A percentile compares a stretch with the other conserved stretches of the same genome.
phyloP scores from a whole-genome alignment of 2,329 filamentous ascomycete species.

The Pestalotiopsis fici region DNA sequence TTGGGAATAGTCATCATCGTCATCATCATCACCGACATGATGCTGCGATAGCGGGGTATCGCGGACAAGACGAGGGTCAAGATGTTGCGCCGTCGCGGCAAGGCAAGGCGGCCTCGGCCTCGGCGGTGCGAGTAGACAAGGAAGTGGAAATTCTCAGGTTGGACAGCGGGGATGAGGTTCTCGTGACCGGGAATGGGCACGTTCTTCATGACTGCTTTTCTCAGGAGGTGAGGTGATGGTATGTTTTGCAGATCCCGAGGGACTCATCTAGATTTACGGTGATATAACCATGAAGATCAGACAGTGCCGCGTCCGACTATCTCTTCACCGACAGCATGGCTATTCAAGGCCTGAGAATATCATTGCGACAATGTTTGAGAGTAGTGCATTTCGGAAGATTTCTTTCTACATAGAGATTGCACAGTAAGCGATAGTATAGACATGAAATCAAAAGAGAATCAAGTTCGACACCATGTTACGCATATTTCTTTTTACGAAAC shows the following conservation, averaged over 20 bases:
- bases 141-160: constrained; percentile 44
- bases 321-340: too few relatives aligned
- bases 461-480: background rate
- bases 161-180: constrained; percentile 42
- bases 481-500: background rate
- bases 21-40: too few relatives aligned
- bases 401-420: background rate
- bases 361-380: too few relatives aligned
- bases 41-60: too few relatives aligned
- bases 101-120: background rate
- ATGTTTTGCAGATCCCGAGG: too few relatives aligned
- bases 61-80: background rate
- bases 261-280: too few relatives aligned
- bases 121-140: constrained; percentile 9
- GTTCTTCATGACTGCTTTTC: constrained; percentile 16
- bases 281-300: too few relatives aligned
- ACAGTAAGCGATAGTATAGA: too few relatives aligned
- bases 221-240: constrained; percentile 2
- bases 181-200: constrained; percentile 40
- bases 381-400: too few relatives aligned
- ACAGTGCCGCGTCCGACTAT: too few relatives aligned
- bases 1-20: constrained; percentile 21
- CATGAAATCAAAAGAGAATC: background rate
- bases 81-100: background rate
- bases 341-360: too few relatives aligned